Conservation (phyloP, 305 asterid genomes). For the Solanum chacoense region DNA sequence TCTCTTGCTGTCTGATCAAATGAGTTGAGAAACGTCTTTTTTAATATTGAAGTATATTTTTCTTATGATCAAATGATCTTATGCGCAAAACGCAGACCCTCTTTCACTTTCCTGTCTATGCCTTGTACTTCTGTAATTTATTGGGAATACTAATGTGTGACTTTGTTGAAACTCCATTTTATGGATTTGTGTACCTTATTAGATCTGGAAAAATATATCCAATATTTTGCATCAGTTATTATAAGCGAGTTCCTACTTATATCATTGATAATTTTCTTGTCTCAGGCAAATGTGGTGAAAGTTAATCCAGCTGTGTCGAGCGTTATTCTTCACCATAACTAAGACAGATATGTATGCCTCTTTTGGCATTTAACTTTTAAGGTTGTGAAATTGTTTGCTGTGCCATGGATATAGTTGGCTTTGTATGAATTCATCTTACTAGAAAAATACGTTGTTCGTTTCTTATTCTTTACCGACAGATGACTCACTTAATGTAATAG, state of each 20-base stretch:
- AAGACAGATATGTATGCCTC: neutral
- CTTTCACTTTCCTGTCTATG: neutral
- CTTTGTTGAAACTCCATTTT: neutral
- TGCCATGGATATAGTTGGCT: neutral
- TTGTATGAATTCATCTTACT: neutral
- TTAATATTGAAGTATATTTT: neutral
- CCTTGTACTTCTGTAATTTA: neutral
- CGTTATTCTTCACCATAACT: neutral
- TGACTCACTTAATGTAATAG: neutral
- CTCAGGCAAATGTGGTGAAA: constrained; percentile 3
- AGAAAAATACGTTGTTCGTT: neutral
- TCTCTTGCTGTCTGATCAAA: too few species aligned
- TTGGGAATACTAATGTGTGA: neutral
- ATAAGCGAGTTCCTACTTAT: neutral
- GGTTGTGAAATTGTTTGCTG: neutral
- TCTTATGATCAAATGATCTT: neutral
- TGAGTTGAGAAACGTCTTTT: too few species aligned
- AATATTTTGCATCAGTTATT: neutral
- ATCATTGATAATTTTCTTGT: neutral
- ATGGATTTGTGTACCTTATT: neutral
- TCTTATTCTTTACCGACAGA: neutral
- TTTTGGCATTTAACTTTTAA: neutral
- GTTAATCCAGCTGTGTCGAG: neutral
- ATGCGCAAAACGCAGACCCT: neutral
- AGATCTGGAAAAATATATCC: neutral